Evolutionary conservation across 495 filamentous ascomycete genomes (phyloP).

Genomic region (Letharia columbiana): DNA sequence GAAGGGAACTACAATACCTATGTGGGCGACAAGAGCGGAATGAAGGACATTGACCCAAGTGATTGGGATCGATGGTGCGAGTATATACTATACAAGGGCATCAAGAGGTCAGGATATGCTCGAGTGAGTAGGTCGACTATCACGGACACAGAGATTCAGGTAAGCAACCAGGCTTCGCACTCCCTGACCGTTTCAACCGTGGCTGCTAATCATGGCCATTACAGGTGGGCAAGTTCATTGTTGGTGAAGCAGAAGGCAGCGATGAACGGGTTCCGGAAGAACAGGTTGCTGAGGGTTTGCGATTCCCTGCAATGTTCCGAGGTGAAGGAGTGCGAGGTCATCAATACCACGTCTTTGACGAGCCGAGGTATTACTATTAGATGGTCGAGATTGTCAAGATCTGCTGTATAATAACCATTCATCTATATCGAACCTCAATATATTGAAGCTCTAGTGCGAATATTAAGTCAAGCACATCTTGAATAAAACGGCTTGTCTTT

Average conservation of each 20-base stretch:
- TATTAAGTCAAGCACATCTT: not conserved
- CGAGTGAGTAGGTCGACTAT: slow-evolving; percentile 82
- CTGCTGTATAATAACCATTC: not conserved
- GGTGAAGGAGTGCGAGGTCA: slow-evolving; percentile 85
- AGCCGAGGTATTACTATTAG: slow-evolving; percentile 61
- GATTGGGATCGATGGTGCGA: slow-evolving; percentile 99
- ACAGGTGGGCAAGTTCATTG: slow-evolving; percentile 84
- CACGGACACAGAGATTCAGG: slow-evolving; percentile 95
- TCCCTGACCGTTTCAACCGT: not conserved
- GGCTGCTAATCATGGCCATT: not conserved
- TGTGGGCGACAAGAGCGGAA: slow-evolving; percentile 75
- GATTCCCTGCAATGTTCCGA: slow-evolving; percentile 82
- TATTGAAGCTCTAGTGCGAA: not conserved
- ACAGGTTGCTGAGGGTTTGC: slow-evolving; percentile 60
- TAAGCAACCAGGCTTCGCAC: slow-evolving; percentile 28
- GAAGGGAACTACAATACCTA: slow-evolving; percentile 97
- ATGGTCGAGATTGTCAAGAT: not conserved
- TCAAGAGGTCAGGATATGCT: slow-evolving; percentile 83
- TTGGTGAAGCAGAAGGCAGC: slow-evolving; percentile 60
- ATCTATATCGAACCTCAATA: not conserved
- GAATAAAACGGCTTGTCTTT: not conserved
- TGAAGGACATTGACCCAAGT: slow-evolving; percentile 88
- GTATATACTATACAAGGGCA: slow-evolving; percentile 90
- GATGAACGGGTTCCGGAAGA: slow-evolving; percentile 54
- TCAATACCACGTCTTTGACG: slow-evolving; percentile 90